Evolutionary conservation across 352 stramenopile genomes (phyloP), one percentile per base, ranked within the genome.

Genomic region (Globisporangium splendens): DNA sequence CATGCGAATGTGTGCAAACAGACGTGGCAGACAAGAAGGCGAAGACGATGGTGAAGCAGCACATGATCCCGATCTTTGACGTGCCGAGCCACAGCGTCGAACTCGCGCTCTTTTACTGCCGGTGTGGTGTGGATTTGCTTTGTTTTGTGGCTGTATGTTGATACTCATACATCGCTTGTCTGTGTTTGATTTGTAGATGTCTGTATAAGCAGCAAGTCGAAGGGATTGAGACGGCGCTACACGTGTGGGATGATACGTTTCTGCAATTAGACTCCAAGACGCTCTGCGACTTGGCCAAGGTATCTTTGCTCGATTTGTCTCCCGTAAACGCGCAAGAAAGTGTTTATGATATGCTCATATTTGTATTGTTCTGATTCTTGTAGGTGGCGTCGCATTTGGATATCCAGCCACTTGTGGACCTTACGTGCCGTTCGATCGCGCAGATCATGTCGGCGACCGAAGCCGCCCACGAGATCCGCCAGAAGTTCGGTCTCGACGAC

Each of bases 371-470:
- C n/a, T n/a, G n/a, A n/a, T n/a, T n/a, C n/a, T 13, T 8, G 2
- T 39, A 83, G 73, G 72, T 92, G 10, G 83, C 83, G 42, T 92
- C 83, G 0, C 84, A 92, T 52, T 54, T 92, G 55, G 83, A 92
- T 60, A 92, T 92, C 46, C 83, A 92, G 56, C 83, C 83, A 8
- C 69, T 92, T 1, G 81, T 92, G 50, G 83, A 92, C 52, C 71
- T 91, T 12, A 92, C 83, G 14, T 92, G 83, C 59, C 78, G 80
- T 1, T 90, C 83, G 12, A 92, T 92, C 59, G 78, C 83, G 12
- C 80, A 91, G 64, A 92, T 92, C 59, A 92, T 92, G 83, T 92
- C 83, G 13, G 81, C 80, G 38, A 91, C 80, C 15, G 83, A 86
- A 31, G 83, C 85, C 10, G 79, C 83, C 0, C 75, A 91, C 46